These are phyloP conservation scores for Solanum hybrid DNA, from an alignment of 305 asterid species.

Conservation along the genomic window DNA sequence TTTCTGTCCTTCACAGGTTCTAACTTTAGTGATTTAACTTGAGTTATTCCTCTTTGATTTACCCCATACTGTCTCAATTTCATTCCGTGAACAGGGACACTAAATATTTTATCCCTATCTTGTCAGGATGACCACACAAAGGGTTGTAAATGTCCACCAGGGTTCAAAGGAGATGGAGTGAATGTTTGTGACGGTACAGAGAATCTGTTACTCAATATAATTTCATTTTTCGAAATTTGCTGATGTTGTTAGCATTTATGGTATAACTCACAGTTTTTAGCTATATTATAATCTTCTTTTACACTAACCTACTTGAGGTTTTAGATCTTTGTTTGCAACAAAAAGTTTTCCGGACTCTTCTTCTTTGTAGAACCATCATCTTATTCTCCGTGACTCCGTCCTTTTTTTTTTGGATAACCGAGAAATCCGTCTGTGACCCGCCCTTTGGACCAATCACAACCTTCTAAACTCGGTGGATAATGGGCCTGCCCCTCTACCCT, in stretches of 20 bases:
- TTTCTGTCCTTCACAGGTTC: not conserved
- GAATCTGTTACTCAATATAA: not conserved
- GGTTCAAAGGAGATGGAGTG: conserved; percentile 92
- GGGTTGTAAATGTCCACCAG: conserved; percentile 94
- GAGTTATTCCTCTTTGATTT: not conserved
- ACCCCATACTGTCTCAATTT: not conserved
- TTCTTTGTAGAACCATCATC: not conserved
- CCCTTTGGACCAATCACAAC: too few species aligned
- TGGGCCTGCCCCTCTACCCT: too few species aligned
- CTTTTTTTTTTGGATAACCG: not conserved
- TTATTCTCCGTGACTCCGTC: not conserved
- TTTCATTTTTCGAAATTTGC: not conserved
- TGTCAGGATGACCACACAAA: conserved; percentile 66
- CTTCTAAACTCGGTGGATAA: too few species aligned
- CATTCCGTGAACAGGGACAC: not conserved
- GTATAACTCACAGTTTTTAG: not conserved
- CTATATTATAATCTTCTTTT: not conserved
- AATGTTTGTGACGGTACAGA: conserved; percentile 67
- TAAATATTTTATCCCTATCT: not conserved
- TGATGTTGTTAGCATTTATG: not conserved
- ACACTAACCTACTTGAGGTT: not conserved
- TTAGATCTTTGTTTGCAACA: not conserved
- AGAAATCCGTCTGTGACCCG: too few species aligned
- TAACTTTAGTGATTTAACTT: not conserved
- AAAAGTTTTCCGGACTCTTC: not conserved